Evolutionary conservation across 345 rosid species (phyloP).

Genomic region (Abelmoschus esculentus): DNA sequence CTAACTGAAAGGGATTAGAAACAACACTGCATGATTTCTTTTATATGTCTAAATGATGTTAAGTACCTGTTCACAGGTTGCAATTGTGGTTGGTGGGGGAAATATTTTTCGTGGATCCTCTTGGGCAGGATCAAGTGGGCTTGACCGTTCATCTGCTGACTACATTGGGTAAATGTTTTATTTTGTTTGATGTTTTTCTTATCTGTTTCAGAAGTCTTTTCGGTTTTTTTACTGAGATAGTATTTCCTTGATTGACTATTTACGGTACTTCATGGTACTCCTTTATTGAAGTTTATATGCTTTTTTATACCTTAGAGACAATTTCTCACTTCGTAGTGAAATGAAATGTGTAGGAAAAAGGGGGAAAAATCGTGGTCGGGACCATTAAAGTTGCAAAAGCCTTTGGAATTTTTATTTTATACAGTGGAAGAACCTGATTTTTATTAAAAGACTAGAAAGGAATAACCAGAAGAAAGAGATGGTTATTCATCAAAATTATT

Average conservation of each 20-base stretch:
- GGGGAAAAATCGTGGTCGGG: too few species aligned
- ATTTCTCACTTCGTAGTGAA: too few species aligned
- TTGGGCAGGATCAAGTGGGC: conserved; percentile 94
- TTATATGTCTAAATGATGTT: background rate
- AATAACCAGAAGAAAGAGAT: background rate
- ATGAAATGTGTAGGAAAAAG: too few species aligned
- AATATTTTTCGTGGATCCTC: conserved; percentile 90
- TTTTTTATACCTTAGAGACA: too few species aligned
- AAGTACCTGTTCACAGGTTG: conserved; percentile 46
- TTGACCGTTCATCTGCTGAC: conserved; percentile 76
- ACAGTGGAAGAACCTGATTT: background rate
- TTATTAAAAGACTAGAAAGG: too few species aligned
- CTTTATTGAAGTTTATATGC: background rate
- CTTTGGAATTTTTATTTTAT: background rate
- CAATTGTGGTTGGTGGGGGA: conserved; percentile 94
- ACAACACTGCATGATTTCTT: conserved; percentile 1
- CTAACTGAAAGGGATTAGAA: background rate
- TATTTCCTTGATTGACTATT: background rate
- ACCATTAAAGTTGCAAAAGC: background rate
- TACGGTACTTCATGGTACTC: background rate
- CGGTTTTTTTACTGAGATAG: background rate
- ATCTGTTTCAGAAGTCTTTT: background rate
- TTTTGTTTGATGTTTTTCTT: background rate
- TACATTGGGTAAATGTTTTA: conserved; percentile 60
- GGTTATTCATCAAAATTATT: background rate